Base-by-base conservation (phyloP, 345 rosid species). In the Lepidium sativum region DNA sequence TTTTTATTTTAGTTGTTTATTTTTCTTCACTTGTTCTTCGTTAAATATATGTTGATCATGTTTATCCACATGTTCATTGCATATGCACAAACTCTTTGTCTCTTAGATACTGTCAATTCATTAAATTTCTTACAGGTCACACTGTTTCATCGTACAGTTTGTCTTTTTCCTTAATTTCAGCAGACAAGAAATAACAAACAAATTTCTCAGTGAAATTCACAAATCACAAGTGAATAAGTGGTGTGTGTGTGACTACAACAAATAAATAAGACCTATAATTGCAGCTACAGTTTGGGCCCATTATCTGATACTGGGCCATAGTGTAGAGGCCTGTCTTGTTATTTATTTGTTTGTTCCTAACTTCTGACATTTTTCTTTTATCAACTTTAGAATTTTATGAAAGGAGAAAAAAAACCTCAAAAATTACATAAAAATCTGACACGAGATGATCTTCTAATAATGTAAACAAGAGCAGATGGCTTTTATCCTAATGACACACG, bases 71-170 rank as follows among this genome's bases (percentile, higher is more conserved):
- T 52, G 68, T 53, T 70, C 68, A 23, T 5, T 3, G 61, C 48
- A 52, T 43, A 53, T 12, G 25, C 62, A 42, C 62, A 29, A 52
- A 12, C 17, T 35, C 0, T 3, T 13, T 37, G 74, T 70, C 74
- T n/a, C 55, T 62, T 70, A 27, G 27, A 4, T 44, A 70, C 63
- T 47, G 68, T 70, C 68, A 54, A 53, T 4, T 34, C 53, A 62
- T 15, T 33, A 20, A 69, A 69, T 50, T 25, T 12, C n/a, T 33
- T 69, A 34, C 9, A n/a, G 61, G 54, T 61, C 55, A 17, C 15
- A 42, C 33, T 41, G 44, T 21, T 49, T 69, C 45, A 15, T 52
- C 23, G 62, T 69, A 69, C 62, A 8, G 17, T 11, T 33, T n/a
- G 31, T 40, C 53, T 42, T 53, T 61, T 41, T 21, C 15, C 47